Conservation (phyloP, 352 stramenopile species). For the Phytophthora pinifolia region DNA sequence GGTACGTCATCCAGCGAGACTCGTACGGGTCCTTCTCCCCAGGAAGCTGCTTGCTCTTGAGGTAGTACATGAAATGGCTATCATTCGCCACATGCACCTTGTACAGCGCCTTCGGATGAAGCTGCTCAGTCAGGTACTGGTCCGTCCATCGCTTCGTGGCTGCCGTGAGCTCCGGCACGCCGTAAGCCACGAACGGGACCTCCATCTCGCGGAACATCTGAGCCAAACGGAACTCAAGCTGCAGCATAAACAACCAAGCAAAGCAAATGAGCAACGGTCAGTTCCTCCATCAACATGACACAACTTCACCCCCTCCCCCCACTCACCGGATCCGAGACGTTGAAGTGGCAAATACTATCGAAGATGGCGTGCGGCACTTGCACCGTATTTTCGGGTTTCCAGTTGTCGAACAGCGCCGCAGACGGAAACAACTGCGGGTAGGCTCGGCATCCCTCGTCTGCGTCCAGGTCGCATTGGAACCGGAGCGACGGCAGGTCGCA, state of each 20-base stretch:
- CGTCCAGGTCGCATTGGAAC: constrained; percentile 56
- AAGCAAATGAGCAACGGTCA: constrained; percentile 3
- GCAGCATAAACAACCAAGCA: constrained; percentile 9
- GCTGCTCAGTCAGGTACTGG: constrained; percentile 61
- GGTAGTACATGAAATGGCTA: constrained; percentile 97
- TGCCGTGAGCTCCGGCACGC: constrained; percentile 83
- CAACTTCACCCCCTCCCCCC: background rate
- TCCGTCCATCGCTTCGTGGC: constrained; percentile 85
- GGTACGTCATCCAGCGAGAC: constrained; percentile 58
- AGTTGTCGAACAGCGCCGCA: constrained; percentile 76
- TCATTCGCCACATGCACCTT: constrained; percentile 74
- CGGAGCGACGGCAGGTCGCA: constrained; percentile 61
- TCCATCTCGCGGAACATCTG: constrained; percentile 92
- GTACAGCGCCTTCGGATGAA: constrained; percentile 39
- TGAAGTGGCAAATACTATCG: constrained; percentile 67
- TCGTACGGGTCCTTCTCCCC: constrained; percentile 48
- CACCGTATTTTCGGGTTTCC: constrained; percentile 62
- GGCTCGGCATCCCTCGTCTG: constrained; percentile 35
- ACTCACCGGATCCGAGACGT: constrained; percentile 54
- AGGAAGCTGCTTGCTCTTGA: constrained; percentile 35
- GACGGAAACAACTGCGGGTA: constrained; percentile 77
- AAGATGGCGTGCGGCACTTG: constrained; percentile 40
- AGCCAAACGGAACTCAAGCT: constrained; percentile 80
- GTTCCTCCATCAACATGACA: background rate
- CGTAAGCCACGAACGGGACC: constrained; percentile 93